Evolutionary conservation across 2,329 filamentous ascomycete genomes (phyloP).

Genomic region (Westerdykella aurantiaca): DNA sequence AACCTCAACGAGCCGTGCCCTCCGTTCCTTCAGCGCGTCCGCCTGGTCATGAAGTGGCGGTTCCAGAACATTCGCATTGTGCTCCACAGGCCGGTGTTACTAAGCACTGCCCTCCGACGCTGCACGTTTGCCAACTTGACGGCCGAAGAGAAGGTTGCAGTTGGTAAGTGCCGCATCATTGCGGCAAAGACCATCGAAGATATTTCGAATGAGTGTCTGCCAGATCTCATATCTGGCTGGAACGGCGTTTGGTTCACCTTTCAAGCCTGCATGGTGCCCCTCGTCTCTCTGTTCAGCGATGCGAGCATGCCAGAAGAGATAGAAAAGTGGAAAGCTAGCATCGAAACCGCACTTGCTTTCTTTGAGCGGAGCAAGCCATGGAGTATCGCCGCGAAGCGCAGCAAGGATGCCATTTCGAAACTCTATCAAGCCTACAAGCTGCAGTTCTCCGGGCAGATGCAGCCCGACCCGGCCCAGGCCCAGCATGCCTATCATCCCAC

Average conservation of each 20-base stretch:
- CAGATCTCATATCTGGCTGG: slow-evolving; percentile 73
- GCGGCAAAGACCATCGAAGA: slow-evolving; percentile 67
- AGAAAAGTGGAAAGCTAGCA: slow-evolving; percentile 38
- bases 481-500: slow-evolving; percentile 9
- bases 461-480: slow-evolving; percentile 8
- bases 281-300: slow-evolving; percentile 70
- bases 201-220: slow-evolving; percentile 63
- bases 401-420: slow-evolving; percentile 37
- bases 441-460: slow-evolving; percentile 15
- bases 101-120: slow-evolving; percentile 55
- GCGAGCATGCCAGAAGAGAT: slow-evolving; percentile 37
- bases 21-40: slow-evolving; percentile 62
- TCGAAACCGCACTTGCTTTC: slow-evolving; percentile 40
- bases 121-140: slow-evolving; percentile 48
- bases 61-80: slow-evolving; percentile 74
- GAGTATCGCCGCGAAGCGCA: slow-evolving; percentile 43
- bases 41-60: slow-evolving; percentile 75
- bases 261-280: slow-evolving; percentile 72
- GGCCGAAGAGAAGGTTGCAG: slow-evolving; percentile 61
- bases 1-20: slow-evolving; percentile 56
- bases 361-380: slow-evolving; percentile 41
- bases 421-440: slow-evolving; percentile 40
- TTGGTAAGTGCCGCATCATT: slow-evolving; percentile 63
- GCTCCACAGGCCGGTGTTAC: slow-evolving; percentile 65
- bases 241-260: slow-evolving; percentile 78